Percentiles rank a stretch among this genome's conserved stretches.
Evolutionary conservation across 2,329 filamentous ascomycete species (phyloP).

Genomic region (Fulvia fulva): DNA sequence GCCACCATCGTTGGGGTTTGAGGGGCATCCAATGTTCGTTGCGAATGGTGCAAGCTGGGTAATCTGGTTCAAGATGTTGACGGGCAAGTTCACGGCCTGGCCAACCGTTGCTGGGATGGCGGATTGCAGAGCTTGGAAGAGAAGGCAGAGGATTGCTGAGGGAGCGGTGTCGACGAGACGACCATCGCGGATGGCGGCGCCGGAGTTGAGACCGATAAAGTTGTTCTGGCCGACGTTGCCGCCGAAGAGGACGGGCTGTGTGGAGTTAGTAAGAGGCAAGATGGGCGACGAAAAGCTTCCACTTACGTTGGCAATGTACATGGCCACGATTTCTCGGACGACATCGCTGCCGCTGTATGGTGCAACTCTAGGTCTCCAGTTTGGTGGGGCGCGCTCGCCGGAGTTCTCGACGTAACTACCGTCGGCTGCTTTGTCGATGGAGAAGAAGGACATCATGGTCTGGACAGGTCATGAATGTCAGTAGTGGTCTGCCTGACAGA

Average conservation of each 20-base stretch:
- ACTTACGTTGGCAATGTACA: slow-evolving; percentile 33
- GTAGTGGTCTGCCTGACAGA: no score
- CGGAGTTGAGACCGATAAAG: slow-evolving; percentile 32
- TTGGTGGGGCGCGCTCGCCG: no score
- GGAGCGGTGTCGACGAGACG: slow-evolving; percentile 29
- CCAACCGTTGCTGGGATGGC: not conserved
- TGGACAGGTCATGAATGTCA: no score
- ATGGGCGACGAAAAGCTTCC: no score
- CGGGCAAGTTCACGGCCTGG: not conserved
- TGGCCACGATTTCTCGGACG: slow-evolving; percentile 37
- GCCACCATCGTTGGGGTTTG: slow-evolving; percentile 5
- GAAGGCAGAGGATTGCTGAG: slow-evolving; percentile 32
- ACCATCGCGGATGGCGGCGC: slow-evolving; percentile 34
- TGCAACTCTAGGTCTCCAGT: slow-evolving; percentile 19
- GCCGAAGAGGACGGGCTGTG: not conserved
- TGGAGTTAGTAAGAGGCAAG: not conserved
- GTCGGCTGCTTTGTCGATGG: slow-evolving; percentile 29
- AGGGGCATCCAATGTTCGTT: not conserved
- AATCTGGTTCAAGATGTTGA: not conserved
- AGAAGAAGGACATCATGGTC: not conserved
- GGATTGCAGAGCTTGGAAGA: slow-evolving; percentile 36
- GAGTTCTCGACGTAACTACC: slow-evolving; percentile 2
- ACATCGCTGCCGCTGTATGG: slow-evolving; percentile 38
- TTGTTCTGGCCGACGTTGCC: not conserved
- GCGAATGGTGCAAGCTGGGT: not conserved